These are phyloP conservation scores for Globisporangium solare DNA, from an alignment of 352 stramenopile genomes.

Conservation along the genomic window DNA sequence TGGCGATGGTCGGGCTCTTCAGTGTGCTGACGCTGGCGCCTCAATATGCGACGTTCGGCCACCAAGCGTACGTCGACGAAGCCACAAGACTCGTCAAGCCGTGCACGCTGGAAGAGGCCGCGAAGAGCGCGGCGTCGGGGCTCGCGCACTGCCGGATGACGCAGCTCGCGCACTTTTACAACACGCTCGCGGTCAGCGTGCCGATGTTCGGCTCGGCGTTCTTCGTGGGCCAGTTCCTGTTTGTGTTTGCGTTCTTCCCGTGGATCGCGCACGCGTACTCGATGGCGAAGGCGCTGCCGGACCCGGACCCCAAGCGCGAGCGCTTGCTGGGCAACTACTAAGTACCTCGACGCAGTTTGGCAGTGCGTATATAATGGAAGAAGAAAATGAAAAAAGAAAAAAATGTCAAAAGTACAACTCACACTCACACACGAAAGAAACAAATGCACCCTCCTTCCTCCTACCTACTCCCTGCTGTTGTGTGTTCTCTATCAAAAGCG, in stretches of 20 bases:
- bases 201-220: slow-evolving; percentile 74
- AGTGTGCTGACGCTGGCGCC: slow-evolving; percentile 74
- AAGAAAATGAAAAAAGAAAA: slow-evolving; percentile 1
- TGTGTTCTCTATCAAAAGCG: slow-evolving; percentile 13
- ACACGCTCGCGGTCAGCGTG: slow-evolving; percentile 60
- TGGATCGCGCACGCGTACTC: slow-evolving; percentile 73
- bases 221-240: slow-evolving; percentile 69
- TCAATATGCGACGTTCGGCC: slow-evolving; percentile 83
- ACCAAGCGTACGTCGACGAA: slow-evolving; percentile 59
- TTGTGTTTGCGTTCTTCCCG: slow-evolving; percentile 69
- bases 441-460: slow-evolving; percentile 3
- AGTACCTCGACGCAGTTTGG: slow-evolving; percentile 4
- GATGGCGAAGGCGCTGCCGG: slow-evolving; percentile 55
- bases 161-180: slow-evolving; percentile 80
- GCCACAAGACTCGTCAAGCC: slow-evolving; percentile 32
- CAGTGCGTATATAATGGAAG: slow-evolving; percentile 8
- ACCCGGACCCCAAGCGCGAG: slow-evolving; percentile 67
- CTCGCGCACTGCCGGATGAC: slow-evolving; percentile 59
- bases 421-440: slow-evolving; percentile 8
- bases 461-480: slow-evolving; percentile 1
- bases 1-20: slow-evolving; percentile 80
- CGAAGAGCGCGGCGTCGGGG: slow-evolving; percentile 25
- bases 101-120: slow-evolving; percentile 69
- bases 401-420: slow-evolving; percentile 11
- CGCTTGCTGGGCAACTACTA: slow-evolving; percentile 62